Percentiles rank a stretch among this genome's conserved stretches.
phyloP scores from a whole-genome alignment of 2,329 filamentous ascomycete species.

The Xylaria digitata region DNA sequence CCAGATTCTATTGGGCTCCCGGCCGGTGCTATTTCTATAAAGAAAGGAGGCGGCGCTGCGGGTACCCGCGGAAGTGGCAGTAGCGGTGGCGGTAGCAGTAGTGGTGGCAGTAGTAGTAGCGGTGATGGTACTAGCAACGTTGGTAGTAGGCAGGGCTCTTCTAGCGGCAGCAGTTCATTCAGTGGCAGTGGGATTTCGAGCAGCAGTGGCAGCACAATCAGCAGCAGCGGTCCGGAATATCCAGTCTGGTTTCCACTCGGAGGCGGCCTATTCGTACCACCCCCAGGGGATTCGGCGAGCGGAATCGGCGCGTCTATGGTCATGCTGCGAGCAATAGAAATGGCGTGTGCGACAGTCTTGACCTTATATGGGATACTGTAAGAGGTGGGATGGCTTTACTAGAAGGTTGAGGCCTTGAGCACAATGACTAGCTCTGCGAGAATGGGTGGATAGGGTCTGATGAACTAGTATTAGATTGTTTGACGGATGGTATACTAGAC shows the following conservation, averaged over 20 bases:
- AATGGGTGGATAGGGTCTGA: background rate
- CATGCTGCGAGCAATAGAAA: background rate
- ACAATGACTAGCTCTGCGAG: background rate
- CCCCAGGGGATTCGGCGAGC: background rate
- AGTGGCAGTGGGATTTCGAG: background rate
- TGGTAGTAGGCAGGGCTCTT: background rate
- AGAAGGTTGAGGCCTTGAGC: background rate
- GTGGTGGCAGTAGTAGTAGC: background rate
- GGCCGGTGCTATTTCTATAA: background rate
- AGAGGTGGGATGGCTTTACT: background rate
- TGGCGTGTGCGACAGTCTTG: background rate
- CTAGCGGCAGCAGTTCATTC: no score
- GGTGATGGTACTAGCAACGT: background rate
- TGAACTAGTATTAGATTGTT: background rate
- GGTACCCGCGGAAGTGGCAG: background rate
- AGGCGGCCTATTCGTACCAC: background rate
- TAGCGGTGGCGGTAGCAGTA: background rate
- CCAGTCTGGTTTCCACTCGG: background rate
- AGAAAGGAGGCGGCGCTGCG: constrained; percentile 21
- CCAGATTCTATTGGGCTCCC: no score
- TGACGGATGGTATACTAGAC: background rate
- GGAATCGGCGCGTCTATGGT: background rate
- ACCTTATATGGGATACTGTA: background rate
- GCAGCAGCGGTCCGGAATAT: background rate
- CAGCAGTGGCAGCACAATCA: background rate